Percentiles rank a stretch among this genome's conserved stretches.
Conservation (phyloP, 2,329 filamentous ascomycete genomes). For the Ophiobolus disseminans region DNA sequence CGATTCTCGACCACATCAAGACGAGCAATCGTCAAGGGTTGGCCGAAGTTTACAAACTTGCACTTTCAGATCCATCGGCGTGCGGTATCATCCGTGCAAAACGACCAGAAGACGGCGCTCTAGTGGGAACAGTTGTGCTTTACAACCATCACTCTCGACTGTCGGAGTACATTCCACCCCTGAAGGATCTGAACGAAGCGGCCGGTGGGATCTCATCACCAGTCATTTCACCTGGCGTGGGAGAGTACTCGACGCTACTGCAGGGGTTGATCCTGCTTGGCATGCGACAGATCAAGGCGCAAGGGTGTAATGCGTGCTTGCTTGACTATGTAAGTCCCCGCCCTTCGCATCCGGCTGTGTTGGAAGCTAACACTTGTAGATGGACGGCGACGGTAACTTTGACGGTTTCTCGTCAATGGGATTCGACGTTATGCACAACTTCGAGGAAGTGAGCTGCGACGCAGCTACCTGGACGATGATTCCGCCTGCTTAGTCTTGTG, state of each 20-base stretch:
- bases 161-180: slow-evolving; percentile 71
- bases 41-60: slow-evolving; percentile 78
- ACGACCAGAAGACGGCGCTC: slow-evolving; percentile 67
- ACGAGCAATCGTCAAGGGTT: slow-evolving; percentile 78
- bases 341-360: not conserved
- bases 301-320: slow-evolving; percentile 75
- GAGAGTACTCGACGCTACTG: slow-evolving; percentile 73
- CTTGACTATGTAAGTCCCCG: slow-evolving; percentile 75
- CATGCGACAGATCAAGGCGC: slow-evolving; percentile 80
- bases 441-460: slow-evolving; percentile 80
- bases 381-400: slow-evolving; percentile 73
- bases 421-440: slow-evolving; percentile 78
- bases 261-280: slow-evolving; percentile 83
- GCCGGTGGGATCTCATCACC: slow-evolving; percentile 82
- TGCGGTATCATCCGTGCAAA: slow-evolving; percentile 87
- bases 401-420: slow-evolving; percentile 81
- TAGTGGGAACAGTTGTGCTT: slow-evolving; percentile 81
- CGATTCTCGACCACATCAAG: slow-evolving; percentile 76
- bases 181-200: slow-evolving; percentile 65
- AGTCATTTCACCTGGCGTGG: slow-evolving; percentile 72
- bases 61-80: slow-evolving; percentile 72
- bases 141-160: slow-evolving; percentile 74
- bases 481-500: slow-evolving; percentile 47
- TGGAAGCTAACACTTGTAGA: slow-evolving; percentile 56
- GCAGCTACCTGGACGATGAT: slow-evolving; percentile 67